phyloP scores from a whole-genome alignment of 306 rosid species.

The Trifolium dubium region DNA sequence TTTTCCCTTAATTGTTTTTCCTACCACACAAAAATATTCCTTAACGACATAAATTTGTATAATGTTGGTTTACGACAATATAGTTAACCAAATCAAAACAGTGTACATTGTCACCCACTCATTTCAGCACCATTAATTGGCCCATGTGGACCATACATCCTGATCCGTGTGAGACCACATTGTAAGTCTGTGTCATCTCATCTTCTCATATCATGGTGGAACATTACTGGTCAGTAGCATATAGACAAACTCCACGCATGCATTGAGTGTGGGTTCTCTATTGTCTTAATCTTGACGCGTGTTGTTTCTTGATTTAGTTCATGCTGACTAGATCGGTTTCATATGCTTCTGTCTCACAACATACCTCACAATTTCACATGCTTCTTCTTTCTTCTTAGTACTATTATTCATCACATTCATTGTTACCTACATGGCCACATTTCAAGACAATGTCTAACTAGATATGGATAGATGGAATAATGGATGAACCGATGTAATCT shows the following conservation, averaged over 20 bases:
- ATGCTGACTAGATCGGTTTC: neutral
- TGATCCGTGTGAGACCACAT: neutral
- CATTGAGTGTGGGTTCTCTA: slow-evolving; percentile 2
- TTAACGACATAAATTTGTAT: neutral
- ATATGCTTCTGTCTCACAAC: slow-evolving; percentile 32
- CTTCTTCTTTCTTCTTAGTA: neutral
- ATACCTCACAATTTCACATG: slow-evolving; percentile 14
- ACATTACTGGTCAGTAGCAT: neutral
- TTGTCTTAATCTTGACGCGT: slow-evolving; percentile 22
- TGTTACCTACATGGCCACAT: neutral
- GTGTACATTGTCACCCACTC: neutral
- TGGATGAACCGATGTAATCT: neutral
- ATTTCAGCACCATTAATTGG: slow-evolving; percentile 1
- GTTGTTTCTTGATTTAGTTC: neutral
- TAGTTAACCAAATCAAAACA: slow-evolving; percentile 1
- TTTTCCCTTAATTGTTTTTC: neutral
- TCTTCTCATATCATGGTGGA: neutral
- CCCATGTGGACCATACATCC: neutral
- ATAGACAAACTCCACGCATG: neutral
- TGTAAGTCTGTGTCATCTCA: neutral
- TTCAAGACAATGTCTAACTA: neutral
- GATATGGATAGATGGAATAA: neutral
- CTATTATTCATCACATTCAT: neutral
- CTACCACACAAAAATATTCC: neutral
- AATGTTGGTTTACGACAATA: neutral